Evolutionary conservation across 257 asterid genomes (phyloP), one percentile per base, ranked within the genome.

Genomic region (Nicotiana knightiana): DNA sequence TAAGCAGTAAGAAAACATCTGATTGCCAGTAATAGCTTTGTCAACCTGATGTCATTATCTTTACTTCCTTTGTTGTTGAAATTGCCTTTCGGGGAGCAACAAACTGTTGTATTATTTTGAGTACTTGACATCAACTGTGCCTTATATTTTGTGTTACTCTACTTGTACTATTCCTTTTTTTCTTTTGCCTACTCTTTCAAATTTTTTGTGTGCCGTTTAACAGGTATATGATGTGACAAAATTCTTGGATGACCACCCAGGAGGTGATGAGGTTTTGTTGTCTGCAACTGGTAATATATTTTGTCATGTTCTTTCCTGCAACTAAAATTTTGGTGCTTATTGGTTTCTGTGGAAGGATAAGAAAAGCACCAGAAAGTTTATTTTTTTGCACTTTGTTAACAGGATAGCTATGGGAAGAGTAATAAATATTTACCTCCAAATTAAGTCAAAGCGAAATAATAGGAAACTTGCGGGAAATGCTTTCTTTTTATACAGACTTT

Each of bases 221-320:
- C 89, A 94, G 98, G 97, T 93, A 73, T 94, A 90, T 55, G 92
- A 94, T 83, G 97, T 94, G 85, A 92, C 97, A 2, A 93, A 89
- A 77, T 94, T 92, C 91, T 80, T 94, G 92, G 97, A 93, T 54
- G 97, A 94, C 85, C 98, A 94, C 87, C 98, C 98, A 1, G 98
- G 98, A 55, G 98, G 98, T 15, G 98, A 94, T 55, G 98, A 93
- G 77, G 97, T 94, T 73, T 82, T 94, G 90, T 64, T 92, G 87
- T 89, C 95, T 76, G 90, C 97, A 82, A 91, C 98, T 39, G 98
- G 98, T 93, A 85, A 53, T 59, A 62, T 46, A n/a, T 51, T 55
- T 57, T 63, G 81, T 39, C 16, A 55, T 12, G 9, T 30, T 37
- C 68, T 2, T 57, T 51, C 63, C 79, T 81, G 55, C 80, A 51